Base-by-base conservation (phyloP, 352 stramenopile species). In the Phytophthora aleatoria region DNA sequence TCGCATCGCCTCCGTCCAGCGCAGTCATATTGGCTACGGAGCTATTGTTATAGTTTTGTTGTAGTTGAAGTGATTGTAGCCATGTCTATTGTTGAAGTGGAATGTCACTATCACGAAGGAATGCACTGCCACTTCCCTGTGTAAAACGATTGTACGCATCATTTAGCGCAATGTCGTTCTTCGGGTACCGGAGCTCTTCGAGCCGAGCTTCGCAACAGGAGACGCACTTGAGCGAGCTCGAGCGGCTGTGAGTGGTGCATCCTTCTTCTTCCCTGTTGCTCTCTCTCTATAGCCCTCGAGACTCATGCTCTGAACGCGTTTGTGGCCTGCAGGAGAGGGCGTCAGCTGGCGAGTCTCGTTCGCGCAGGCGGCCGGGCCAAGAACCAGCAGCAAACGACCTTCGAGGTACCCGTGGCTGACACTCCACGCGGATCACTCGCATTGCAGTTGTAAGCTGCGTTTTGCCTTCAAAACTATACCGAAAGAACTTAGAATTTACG, bases 381-480 rank as follows among this genome's bases (percentile, higher is more conserved):
- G 72, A 92, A 95, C 71, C 84, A 91, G 54, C 79, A 92, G 71
- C 86, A 95, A 75, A 93, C 86, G 51, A 90, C 64, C 52, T 95
- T 95, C 54, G 87, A 95, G 50, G 84, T 93, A 47, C 63, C 74
- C 12, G 71, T 95, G 15, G 69, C 68, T 0, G 79, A 94, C 39
- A 92, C 85, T 12, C 31, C 77, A 36, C 76, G 81, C 35, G 81
- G 87, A 0, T 66, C 64, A 41, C 61, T 92, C 1, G 28, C 56
- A 11, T 50, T 93, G 57, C 56, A 77, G 16, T 42, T 94, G 85
- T 94, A 65, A 26, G 70, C 33, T 50, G 12, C 4, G 2, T 42
- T 57, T 49, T 10, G 5, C 53, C 30, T 39, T 20, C 28, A 60
- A 53, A 57, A 43, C 4, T 26, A 12, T 24, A 48, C 33, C 20